Evolutionary conservation across 2,329 filamentous ascomycete genomes (phyloP).

Genomic region (Alternaria metachromatica): DNA sequence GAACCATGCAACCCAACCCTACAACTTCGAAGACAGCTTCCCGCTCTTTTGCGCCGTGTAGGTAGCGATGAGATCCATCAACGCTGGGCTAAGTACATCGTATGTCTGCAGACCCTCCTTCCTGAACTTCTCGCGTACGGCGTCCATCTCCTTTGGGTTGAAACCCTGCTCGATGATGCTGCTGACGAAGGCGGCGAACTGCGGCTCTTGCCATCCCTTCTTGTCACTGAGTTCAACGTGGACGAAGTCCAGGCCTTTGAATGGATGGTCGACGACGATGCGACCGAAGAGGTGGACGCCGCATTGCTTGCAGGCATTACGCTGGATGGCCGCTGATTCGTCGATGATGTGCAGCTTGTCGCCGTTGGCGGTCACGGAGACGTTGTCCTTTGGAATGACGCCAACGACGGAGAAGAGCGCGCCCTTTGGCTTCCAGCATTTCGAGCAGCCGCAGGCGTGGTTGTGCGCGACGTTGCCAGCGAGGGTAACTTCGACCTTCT

Average conservation of each 20-base stretch:
- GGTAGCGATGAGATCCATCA: slow-evolving; percentile 65
- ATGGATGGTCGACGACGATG: slow-evolving; percentile 69
- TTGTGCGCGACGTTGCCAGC: slow-evolving; percentile 68
- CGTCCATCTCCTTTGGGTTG: slow-evolving; percentile 61
- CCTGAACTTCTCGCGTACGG: slow-evolving; percentile 62
- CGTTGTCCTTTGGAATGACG: slow-evolving; percentile 63
- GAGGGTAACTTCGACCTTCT: slow-evolving; percentile 66
- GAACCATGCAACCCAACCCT: slow-evolving; percentile 1
- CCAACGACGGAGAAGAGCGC: slow-evolving; percentile 70
- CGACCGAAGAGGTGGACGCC: slow-evolving; percentile 70
- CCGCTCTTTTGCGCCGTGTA: slow-evolving; percentile 60
- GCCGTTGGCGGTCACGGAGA: slow-evolving; percentile 64
- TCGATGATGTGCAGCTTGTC: slow-evolving; percentile 64
- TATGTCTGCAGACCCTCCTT: slow-evolving; percentile 66
- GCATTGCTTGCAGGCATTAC: slow-evolving; percentile 55
- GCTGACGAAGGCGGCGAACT: slow-evolving; percentile 72
- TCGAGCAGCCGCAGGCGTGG: slow-evolving; percentile 74
- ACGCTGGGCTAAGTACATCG: slow-evolving; percentile 65
- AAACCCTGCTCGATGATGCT: slow-evolving; percentile 74
- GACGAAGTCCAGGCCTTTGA: slow-evolving; percentile 74
- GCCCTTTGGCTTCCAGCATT: slow-evolving; percentile 73
- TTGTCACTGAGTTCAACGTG: slow-evolving; percentile 67
- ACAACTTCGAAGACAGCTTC: slow-evolving; percentile 33
- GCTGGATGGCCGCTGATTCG: slow-evolving; percentile 63
- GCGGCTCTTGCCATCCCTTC: slow-evolving; percentile 74